These are phyloP conservation scores for Hapsidospora chrysogenum DNA, from an alignment of 495 filamentous ascomycete species.

Conservation along the genomic window DNA sequence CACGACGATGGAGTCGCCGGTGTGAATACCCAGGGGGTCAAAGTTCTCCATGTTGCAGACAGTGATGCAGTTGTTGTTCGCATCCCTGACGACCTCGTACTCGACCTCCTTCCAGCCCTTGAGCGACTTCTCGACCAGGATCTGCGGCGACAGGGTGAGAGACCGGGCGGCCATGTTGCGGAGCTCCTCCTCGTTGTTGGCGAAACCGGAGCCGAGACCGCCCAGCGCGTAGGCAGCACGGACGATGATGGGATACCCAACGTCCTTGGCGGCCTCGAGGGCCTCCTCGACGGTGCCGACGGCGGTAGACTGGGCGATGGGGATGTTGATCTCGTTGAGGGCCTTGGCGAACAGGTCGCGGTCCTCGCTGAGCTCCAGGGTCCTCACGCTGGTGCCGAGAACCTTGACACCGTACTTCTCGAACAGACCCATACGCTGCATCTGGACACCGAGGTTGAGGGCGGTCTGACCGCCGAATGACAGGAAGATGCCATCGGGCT, in stretches of 20 bases:
- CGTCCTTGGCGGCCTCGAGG: slow-evolving; percentile 61
- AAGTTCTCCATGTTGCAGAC: slow-evolving; percentile 99
- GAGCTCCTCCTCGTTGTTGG: slow-evolving; percentile 81
- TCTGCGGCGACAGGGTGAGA: slow-evolving; percentile 88
- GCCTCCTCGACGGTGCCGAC: slow-evolving; percentile 83
- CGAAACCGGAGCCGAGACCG: slow-evolving; percentile 94
- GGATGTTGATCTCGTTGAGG: slow-evolving; percentile 78
- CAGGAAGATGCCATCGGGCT: slow-evolving; percentile 90
- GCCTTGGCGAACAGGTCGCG: slow-evolving; percentile 91
- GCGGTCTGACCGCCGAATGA: slow-evolving; percentile 96
- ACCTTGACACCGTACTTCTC: slow-evolving; percentile 90
- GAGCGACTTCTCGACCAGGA: slow-evolving; percentile 96
- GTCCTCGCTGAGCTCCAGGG: slow-evolving; percentile 87
- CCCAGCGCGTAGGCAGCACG: slow-evolving; percentile 91
- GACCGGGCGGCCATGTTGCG: slow-evolving; percentile 84
- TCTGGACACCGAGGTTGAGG: slow-evolving; percentile 89
- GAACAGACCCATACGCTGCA: slow-evolving; percentile 92
- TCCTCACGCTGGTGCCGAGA: slow-evolving; percentile 85
- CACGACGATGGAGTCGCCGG: slow-evolving; percentile 93
- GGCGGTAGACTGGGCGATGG: slow-evolving; percentile 88
- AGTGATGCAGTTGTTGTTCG: slow-evolving; percentile 92
- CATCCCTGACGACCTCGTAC: slow-evolving; percentile 92
- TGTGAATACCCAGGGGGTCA: slow-evolving; percentile 90
- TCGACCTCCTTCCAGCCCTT: slow-evolving; percentile 99
- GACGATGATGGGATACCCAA: slow-evolving; percentile 96